Conservation (phyloP, 2,329 filamentous ascomycete genomes). For the Claviceps maximensis region DNA sequence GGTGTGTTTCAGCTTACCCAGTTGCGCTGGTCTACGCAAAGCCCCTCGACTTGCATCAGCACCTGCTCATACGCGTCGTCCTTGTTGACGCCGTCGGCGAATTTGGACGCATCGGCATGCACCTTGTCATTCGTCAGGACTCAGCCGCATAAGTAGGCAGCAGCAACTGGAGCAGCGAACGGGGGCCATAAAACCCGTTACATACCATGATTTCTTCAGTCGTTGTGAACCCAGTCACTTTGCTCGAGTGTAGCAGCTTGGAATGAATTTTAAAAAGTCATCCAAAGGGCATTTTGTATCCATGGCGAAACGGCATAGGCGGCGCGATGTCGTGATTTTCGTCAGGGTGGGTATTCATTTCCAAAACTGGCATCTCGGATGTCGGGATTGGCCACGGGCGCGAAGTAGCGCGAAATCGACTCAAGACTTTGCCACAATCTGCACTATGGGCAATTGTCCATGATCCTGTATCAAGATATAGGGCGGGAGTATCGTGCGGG, state of each 20-base stretch:
- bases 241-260: neutral
- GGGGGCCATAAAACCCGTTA: neutral
- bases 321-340: conserved; percentile 6
- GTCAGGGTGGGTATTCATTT: conserved; percentile 3
- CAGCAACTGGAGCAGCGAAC: no score
- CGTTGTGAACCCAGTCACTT: neutral
- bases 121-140: conserved; percentile 28
- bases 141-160: neutral
- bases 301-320: neutral
- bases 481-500: neutral
- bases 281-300: neutral
- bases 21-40: conserved; percentile 63
- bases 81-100: conserved; percentile 53
- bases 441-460: no score
- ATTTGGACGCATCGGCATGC: conserved; percentile 69
- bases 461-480: no score
- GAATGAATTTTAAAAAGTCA: neutral
- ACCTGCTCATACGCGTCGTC: conserved; percentile 63
- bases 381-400: conserved; percentile 8
- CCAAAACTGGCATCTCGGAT: conserved; percentile 1
- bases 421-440: no score
- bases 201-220: neutral
- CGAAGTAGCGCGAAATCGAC: neutral
- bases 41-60: conserved; percentile 52
- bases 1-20: conserved; percentile 45